Percentiles rank a stretch among this genome's conserved stretches.
Conservation (phyloP, 176 grass and related monocot genomes). For the Phoenix dactylifera region DNA sequence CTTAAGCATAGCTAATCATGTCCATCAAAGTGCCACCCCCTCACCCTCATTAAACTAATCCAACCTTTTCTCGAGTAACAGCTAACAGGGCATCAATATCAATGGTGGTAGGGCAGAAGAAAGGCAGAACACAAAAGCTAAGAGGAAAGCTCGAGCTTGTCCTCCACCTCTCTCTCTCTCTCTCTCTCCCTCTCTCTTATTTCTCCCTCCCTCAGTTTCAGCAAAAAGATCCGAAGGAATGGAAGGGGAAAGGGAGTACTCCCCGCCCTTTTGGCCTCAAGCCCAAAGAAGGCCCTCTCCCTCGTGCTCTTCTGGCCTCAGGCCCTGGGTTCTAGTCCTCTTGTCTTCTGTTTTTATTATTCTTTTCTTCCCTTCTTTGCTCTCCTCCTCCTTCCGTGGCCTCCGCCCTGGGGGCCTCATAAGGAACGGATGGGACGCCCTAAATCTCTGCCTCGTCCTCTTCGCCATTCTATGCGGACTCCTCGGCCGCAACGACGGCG, state of each 20-base stretch:
- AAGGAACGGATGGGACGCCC: constrained; percentile 69
- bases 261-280: constrained; percentile 14
- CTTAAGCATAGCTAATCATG: too few relatives aligned
- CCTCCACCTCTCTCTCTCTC: too few relatives aligned
- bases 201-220: too few relatives aligned
- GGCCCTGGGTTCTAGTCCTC: constrained; percentile 55
- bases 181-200: too few relatives aligned
- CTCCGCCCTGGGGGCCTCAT: constrained; percentile 15
- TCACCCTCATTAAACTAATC: too few relatives aligned
- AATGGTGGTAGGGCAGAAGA: too few relatives aligned
- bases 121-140: too few relatives aligned
- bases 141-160: too few relatives aligned
- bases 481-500: constrained; percentile 31
- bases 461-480: constrained; percentile 83
- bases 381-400: constrained; percentile 15
- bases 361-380: constrained; percentile 40
- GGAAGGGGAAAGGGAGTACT: constrained; percentile 26
- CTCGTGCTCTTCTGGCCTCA: constrained; percentile 24
- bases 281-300: constrained; percentile 4
- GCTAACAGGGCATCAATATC: too few relatives aligned
- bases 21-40: too few relatives aligned
- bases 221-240: neutral
- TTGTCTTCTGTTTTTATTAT: constrained; percentile 54
- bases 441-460: constrained; percentile 71
- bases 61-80: too few relatives aligned